Conservation (phyloP, 2,329 filamentous ascomycete species). For the Karstenula rhodostoma region DNA sequence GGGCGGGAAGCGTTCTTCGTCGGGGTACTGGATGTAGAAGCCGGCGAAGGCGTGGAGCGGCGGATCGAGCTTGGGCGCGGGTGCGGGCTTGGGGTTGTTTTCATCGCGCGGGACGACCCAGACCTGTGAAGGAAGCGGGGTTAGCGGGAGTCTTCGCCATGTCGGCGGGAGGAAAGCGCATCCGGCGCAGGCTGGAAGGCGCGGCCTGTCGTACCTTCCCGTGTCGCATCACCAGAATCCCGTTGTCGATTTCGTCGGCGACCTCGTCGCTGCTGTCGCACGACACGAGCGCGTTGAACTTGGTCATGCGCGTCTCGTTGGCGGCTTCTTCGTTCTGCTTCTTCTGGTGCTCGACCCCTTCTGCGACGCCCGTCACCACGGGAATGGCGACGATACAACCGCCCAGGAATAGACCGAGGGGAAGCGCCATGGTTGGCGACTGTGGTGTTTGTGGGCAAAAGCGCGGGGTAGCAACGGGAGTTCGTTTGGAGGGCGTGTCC, state of each 20-base stretch:
- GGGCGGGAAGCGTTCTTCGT: conserved; percentile 53
- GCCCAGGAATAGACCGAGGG: conserved; percentile 48
- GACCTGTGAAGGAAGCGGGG: conserved; percentile 26
- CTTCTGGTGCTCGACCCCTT: conserved; percentile 60
- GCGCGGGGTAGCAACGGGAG: neutral
- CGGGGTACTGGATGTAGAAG: conserved; percentile 61
- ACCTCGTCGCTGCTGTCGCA: conserved; percentile 48
- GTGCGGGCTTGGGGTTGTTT: conserved; percentile 40
- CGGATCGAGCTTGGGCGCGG: conserved; percentile 37
- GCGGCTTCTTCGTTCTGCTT: conserved; percentile 59
- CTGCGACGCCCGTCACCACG: conserved; percentile 59
- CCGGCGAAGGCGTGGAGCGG: conserved; percentile 59
- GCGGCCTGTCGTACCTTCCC: conserved; percentile 50
- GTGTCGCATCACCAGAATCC: conserved; percentile 55
- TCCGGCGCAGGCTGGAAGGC: conserved; percentile 1
- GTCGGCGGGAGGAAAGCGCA: conserved; percentile 13
- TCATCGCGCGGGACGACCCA: conserved; percentile 47
- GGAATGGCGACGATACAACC: conserved; percentile 56
- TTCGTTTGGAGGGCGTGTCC: neutral
- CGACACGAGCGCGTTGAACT: conserved; percentile 59
- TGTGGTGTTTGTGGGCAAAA: neutral
- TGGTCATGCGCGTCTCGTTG: conserved; percentile 60
- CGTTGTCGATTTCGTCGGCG: conserved; percentile 51
- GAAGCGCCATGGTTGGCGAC: neutral
- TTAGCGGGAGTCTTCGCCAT: conserved; percentile 3